phyloP scores from a whole-genome alignment of 768 basidiomycete genomes.

The Lenzites betulinus region DNA sequence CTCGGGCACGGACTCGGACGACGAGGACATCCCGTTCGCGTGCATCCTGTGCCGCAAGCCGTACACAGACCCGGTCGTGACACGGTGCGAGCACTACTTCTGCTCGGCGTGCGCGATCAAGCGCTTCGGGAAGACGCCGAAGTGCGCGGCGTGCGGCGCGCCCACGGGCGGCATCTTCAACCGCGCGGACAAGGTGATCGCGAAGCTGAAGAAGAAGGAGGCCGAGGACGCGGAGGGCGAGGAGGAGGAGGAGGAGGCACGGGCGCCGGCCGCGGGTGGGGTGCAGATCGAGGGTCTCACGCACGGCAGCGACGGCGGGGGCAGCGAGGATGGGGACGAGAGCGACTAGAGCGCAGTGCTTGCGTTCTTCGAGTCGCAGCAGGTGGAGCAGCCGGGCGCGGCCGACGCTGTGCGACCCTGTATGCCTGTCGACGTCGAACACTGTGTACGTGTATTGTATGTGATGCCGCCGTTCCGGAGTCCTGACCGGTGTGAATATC shows the following conservation, averaged over 20 bases:
- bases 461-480: background rate
- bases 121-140: slow-evolving; percentile 90
- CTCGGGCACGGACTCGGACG: slow-evolving; percentile 69
- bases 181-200: slow-evolving; percentile 88
- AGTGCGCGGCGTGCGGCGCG: slow-evolving; percentile 92
- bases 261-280: slow-evolving; percentile 9
- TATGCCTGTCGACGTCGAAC: too few species aligned
- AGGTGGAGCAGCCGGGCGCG: too few species aligned
- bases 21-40: slow-evolving; percentile 96
- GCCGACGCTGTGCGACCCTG: background rate
- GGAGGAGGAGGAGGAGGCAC: slow-evolving; percentile 32
- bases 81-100: slow-evolving; percentile 96
- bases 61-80: slow-evolving; percentile 94
- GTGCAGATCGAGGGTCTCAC: slow-evolving; percentile 58
- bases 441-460: slow-evolving; percentile 19
- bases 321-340: slow-evolving; percentile 31
- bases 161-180: slow-evolving; percentile 97
- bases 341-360: slow-evolving; percentile 33
- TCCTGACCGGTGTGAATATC: background rate
- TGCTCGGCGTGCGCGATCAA: slow-evolving; percentile 95
- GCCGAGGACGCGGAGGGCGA: slow-evolving; percentile 52
- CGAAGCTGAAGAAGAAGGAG: slow-evolving; percentile 78
- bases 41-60: slow-evolving; percentile 95
- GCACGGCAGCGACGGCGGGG: slow-evolving; percentile 29
- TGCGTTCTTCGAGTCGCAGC: too few species aligned